These are phyloP conservation scores for Hygrophoropsis aurantiaca DNA, from an alignment of 768 basidiomycete species.

Conservation along the genomic window DNA sequence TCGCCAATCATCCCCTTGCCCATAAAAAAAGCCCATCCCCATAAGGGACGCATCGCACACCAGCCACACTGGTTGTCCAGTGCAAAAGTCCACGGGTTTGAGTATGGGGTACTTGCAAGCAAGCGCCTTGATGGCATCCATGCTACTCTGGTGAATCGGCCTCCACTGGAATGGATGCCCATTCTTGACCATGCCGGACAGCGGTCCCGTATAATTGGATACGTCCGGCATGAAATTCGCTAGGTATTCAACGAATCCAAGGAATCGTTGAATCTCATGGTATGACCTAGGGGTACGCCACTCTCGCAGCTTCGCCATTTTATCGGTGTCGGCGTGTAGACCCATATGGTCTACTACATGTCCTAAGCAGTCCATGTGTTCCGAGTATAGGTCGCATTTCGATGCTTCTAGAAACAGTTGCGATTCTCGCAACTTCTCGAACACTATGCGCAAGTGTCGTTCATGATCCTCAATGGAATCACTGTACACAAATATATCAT, in stretches of 20 bases:
- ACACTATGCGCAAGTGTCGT: conserved; percentile 29
- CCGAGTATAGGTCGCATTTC: conserved; percentile 35
- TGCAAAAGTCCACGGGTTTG: conserved; percentile 16
- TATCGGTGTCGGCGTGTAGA: conserved; percentile 36
- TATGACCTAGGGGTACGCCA: conserved; percentile 35
- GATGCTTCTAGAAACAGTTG: conserved; percentile 31
- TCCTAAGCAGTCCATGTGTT: conserved; percentile 36
- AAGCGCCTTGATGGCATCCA: conserved; percentile 19
- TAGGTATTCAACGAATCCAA: conserved; percentile 41
- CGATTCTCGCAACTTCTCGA: conserved; percentile 24
- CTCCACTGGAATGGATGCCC: conserved; percentile 27
- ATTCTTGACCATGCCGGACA: conserved; percentile 29
- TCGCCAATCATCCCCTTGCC: conserved; percentile 27
- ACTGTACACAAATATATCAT: conserved; percentile 43
- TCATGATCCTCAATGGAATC: conserved; percentile 38
- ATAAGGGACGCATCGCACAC: conserved; percentile 24
- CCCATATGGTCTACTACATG: conserved; percentile 40
- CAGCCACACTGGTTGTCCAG: conserved; percentile 24
- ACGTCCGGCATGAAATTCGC: conserved; percentile 36
- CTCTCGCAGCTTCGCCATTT: conserved; percentile 29
- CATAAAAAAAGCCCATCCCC: conserved; percentile 26
- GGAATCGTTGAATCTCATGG: conserved; percentile 37
- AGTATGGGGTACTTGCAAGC: conserved; percentile 17
- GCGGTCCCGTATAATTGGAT: conserved; percentile 28
- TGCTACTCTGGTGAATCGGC: conserved; percentile 21